Conservation (phyloP, 2,329 filamentous ascomycete species). For the Diatrype stigma region DNA sequence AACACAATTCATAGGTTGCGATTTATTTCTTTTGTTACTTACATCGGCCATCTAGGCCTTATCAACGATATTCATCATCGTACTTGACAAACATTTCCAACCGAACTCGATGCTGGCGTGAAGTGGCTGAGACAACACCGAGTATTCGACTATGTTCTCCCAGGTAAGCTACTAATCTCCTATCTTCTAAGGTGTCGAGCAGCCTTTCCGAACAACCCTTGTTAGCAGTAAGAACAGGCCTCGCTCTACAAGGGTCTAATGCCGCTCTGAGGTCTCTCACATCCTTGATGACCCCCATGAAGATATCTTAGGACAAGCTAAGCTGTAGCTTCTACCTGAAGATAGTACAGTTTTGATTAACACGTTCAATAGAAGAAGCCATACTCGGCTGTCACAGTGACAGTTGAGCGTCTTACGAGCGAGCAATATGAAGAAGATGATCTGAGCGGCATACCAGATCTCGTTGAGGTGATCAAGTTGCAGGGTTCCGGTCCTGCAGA, state of each 20-base stretch:
- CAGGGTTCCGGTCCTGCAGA: constrained; percentile 83
- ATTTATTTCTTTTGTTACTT: no score
- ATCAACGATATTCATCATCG: no score
- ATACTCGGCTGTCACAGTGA: constrained; percentile 89
- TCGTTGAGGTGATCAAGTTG: constrained; percentile 89
- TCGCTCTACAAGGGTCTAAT: background rate
- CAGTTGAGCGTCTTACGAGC: constrained; percentile 83
- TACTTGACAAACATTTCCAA: no score
- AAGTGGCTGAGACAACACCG: background rate
- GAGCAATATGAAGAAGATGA: constrained; percentile 90
- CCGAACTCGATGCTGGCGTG: background rate
- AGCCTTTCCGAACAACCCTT: no score
- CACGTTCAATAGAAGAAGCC: constrained; percentile 63
- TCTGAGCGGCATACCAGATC: constrained; percentile 83
- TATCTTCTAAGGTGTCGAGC: background rate
- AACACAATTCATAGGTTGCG: no score
- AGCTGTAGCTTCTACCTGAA: no score
- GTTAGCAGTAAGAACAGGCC: no score
- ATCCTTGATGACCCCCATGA: no score
- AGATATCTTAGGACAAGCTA: background rate
- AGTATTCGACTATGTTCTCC: constrained; percentile 10
- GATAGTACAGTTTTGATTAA: no score
- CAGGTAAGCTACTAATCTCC: constrained; percentile 7
- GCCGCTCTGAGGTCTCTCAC: no score
- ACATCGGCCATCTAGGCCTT: no score